Evolutionary conservation across 2,329 filamentous ascomycete species (phyloP), one percentile per base, ranked within the genome.

Genomic region (Thermothelomyces thermophilus): DNA sequence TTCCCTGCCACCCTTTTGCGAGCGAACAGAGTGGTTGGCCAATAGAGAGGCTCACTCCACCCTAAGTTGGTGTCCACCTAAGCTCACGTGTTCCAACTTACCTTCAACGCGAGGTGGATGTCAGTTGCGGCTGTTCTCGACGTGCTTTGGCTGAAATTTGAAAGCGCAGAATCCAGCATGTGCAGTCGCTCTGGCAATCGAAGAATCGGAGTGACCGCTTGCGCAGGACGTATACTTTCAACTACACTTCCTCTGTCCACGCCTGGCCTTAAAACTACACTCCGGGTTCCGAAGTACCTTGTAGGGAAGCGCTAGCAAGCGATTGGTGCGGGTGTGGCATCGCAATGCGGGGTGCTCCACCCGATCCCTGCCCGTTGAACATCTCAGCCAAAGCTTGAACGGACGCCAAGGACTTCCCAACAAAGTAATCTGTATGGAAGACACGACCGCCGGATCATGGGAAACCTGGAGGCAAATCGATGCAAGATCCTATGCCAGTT

Each of bases 291-390:
- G n/a, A n/a, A n/a, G n/a, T n/a, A n/a, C n/a, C n/a, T n/a, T n/a
- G 17, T 6, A n/a, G 22, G 3, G 7, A 26, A 33, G 8, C n/a
- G 20, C 17, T 39, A n/a, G 19, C 16, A 16, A 16, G 41, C 33
- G 31, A 51, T 51, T 51, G 49, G 49, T 17, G 49, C 49, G 48
- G 16, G 2, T 42, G 48, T 26, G 11, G 30, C 22, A 40, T 17
- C 34, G n/a, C 16, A 41, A 36, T 48, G 46, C 46, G 40, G 46
- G 39, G 46, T 22, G 24, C 28, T 31, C 46, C 46, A 42, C 46
- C 9, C 28, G 6, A 30, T 16, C 35, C 31, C 20, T 34, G 17
- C 16, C 20, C 20, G 11, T 22, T 34, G n/a, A n/a, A n/a, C 19
- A 14, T 16, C n/a, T 16, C 42, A 5, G 8, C n/a, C n/a, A 30